Base-by-base conservation (phyloP, 2,329 filamentous ascomycete genomes). In the Fusarium agapanthi region DNA sequence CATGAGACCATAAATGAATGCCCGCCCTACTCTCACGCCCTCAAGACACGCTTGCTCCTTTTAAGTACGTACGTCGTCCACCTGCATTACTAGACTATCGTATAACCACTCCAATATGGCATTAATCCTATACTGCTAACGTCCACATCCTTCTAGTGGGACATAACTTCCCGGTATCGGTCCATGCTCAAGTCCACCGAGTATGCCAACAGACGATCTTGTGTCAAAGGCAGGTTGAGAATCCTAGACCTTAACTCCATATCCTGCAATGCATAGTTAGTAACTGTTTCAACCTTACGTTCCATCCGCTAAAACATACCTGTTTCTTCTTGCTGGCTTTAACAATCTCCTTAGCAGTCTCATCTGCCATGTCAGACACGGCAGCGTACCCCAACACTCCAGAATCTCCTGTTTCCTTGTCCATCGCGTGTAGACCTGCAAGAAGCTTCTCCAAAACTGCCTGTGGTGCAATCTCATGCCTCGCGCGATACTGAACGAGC, bases 341-440 rank as follows among this genome's bases (percentile, higher is more conserved):
- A 60, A 90, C 84, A 66, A 92, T 88, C 79, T 90, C 88, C 69
- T 88, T 88, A 15, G 92, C 93, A 67, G 95, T 89, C 50, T 91
- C 87, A 59, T 90, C 89, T 51, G 92, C 92, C 88, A 97, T 97
- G 78, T 97, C 94, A 72, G 92, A 91, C 60, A 95, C 87, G 1
- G 94, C 94, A 45, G 95, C 93, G 61, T 81, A 83, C 44, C 81
- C 74, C 59, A 89, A 85, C 78, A 93, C 88, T 70, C 90, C 80
- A 11, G 80, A 78, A 41, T 85, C 83, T 6, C 80, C 76, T 15
- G 81, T 79, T 35, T 78, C 75, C 58, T 86, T 86, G 66, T 86
- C 85, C 81, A 90, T 87, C 34, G 86, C 86, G 34, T 87, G 87
- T 37, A 91, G 80, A 38, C 88, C 87, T 34, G 85, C 82, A 54